phyloP scores from a whole-genome alignment of 306 rosid species.

The Sicyos baderoa region DNA sequence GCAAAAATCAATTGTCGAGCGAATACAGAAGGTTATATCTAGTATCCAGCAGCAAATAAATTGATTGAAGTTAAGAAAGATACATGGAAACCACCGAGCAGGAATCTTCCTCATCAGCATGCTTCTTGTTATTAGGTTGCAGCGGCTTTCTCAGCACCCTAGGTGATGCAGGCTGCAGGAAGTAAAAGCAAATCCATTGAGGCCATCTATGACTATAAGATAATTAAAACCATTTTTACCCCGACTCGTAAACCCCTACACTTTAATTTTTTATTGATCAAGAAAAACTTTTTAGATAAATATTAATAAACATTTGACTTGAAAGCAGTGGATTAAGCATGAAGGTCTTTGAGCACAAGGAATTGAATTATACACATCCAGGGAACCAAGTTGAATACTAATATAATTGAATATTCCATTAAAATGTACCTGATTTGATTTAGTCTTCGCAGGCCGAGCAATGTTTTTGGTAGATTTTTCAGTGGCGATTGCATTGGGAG shows the following conservation, averaged over 20 bases:
- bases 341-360: neutral
- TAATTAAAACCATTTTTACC: neutral
- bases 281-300: neutral
- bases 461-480: slow-evolving; percentile 29
- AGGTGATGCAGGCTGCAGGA: slow-evolving; percentile 57
- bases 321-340: neutral
- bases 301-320: neutral
- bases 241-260: neutral
- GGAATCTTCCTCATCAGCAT: slow-evolving; percentile 81
- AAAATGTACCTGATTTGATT: slow-evolving; percentile 61
- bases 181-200: slow-evolving; percentile 6
- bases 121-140: slow-evolving; percentile 77
- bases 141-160: slow-evolving; percentile 50
- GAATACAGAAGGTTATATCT: slow-evolving; percentile 7
- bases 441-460: slow-evolving; percentile 36
- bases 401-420: neutral
- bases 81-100: slow-evolving; percentile 81
- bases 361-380: neutral
- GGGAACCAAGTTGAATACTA: neutral
- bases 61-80: slow-evolving; percentile 36
- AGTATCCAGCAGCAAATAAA: slow-evolving; percentile 15
- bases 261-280: neutral
- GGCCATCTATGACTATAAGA: neutral
- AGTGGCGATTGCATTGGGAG: slow-evolving; percentile 33
- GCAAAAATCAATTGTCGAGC: slow-evolving; percentile 24